Conservation (phyloP, 2,329 filamentous ascomycete genomes). For the Aspergillus ibericus region DNA sequence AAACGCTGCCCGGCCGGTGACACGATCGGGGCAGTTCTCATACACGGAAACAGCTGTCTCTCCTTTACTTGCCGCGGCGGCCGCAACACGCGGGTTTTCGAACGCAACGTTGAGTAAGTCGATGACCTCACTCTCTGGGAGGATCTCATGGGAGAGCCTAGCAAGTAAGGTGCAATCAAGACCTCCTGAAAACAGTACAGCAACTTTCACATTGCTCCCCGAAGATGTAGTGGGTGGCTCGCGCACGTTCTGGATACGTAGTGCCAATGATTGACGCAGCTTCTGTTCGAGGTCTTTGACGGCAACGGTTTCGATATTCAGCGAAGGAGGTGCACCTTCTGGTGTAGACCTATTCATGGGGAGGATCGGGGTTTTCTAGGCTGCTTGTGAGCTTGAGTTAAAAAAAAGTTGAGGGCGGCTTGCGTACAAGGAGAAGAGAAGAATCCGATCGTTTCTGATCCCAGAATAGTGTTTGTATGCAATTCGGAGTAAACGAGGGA, state of each 20-base stretch:
- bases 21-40: conserved; percentile 84
- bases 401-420: neutral
- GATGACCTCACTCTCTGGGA: conserved; percentile 68
- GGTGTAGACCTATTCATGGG: conserved; percentile 45
- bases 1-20: conserved; percentile 79
- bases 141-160: conserved; percentile 72
- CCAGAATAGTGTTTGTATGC: conserved; percentile 32
- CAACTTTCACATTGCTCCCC: conserved; percentile 51
- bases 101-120: conserved; percentile 96
- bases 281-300: conserved; percentile 56
- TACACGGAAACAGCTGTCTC: conserved; percentile 50
- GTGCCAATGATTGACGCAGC: conserved; percentile 61
- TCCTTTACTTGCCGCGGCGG: conserved; percentile 49
- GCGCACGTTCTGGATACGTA: conserved; percentile 67
- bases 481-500: conserved; percentile 15
- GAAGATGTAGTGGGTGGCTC: conserved; percentile 46
- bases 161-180: conserved; percentile 90
- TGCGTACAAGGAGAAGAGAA: conserved; percentile 14
- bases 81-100: conserved; percentile 79
- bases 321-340: conserved; percentile 26
- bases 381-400: conserved; percentile 7
- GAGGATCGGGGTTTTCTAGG: conserved; percentile 45
- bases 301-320: conserved; percentile 48
- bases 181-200: conserved; percentile 89
- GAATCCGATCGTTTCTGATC: conserved; percentile 18